Percentiles rank a stretch among this genome's conserved stretches.
Evolutionary conservation across 805 yeast genomes (phyloP).

Genomic region (Kuraishia borneana): DNA sequence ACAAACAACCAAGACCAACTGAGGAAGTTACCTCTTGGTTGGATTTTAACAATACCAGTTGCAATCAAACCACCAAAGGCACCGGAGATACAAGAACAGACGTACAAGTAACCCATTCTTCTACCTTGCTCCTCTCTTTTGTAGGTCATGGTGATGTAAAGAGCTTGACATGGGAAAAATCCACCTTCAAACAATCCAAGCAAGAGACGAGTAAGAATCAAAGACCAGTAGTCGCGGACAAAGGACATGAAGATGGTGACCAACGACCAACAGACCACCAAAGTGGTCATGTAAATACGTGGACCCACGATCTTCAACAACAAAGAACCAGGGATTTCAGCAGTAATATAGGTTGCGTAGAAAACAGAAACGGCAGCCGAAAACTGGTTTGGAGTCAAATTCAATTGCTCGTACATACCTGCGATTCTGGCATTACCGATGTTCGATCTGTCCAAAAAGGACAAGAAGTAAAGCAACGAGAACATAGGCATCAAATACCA

Average conservation of each 20-base stretch:
- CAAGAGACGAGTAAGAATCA: slow-evolving; percentile 34
- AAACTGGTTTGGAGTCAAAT: slow-evolving; percentile 25
- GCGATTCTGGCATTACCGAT: slow-evolving; percentile 50
- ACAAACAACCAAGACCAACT: slow-evolving; percentile 49
- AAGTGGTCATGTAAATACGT: slow-evolving; percentile 17
- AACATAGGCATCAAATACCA: slow-evolving; percentile 29
- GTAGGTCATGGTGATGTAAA: slow-evolving; percentile 35
- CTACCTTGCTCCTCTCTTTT: slow-evolving; percentile 36
- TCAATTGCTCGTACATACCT: slow-evolving; percentile 31
- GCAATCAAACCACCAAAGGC: slow-evolving; percentile 48
- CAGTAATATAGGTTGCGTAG: slow-evolving; percentile 34
- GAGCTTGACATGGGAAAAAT: slow-evolving; percentile 36
- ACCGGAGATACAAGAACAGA: slow-evolving; percentile 41
- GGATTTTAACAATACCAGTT: slow-evolving; percentile 25
- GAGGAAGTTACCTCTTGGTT: slow-evolving; percentile 14
- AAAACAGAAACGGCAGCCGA: slow-evolving; percentile 32
- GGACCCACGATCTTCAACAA: slow-evolving; percentile 23
- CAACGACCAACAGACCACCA: slow-evolving; percentile 24
- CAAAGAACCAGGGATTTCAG: slow-evolving; percentile 25
- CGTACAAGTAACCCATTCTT: slow-evolving; percentile 35
- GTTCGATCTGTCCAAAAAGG: slow-evolving; percentile 42
- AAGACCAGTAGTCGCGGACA: slow-evolving; percentile 26
- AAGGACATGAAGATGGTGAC: slow-evolving; percentile 31
- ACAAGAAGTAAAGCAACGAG: slow-evolving; percentile 29
- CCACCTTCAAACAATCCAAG: slow-evolving; percentile 43